Percentiles rank a stretch among this genome's conserved stretches.
These are phyloP conservation scores for Cordyceps tenuipes DNA, from an alignment of 2,329 filamentous ascomycete genomes.

Conservation along the genomic window DNA sequence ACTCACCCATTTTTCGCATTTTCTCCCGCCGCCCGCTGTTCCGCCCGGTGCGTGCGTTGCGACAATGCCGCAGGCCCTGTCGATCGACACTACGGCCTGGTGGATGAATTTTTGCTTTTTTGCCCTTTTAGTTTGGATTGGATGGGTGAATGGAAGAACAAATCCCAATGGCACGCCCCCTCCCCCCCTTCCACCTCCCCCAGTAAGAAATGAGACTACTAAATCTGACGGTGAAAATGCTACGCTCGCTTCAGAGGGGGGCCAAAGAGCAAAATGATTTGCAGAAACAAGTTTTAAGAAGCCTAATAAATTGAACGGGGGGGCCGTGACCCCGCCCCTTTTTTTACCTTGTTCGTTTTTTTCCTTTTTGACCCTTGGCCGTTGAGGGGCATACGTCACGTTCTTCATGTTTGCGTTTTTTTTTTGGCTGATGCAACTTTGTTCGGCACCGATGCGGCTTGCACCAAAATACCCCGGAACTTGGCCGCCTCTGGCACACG, in stretches of 20 bases:
- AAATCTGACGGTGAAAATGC: neutral
- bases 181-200: no score
- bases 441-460: neutral
- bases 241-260: neutral
- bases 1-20: no score
- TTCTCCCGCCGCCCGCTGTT: neutral
- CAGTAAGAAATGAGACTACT: neutral
- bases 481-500: neutral
- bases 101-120: neutral
- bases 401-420: no score
- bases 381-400: neutral
- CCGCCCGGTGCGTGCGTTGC: neutral
- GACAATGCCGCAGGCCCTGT: slow-evolving; percentile 8
- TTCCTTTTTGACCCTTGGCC: neutral
- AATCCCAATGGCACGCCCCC: no score
- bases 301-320: neutral
- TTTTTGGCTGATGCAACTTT: neutral
- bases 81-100: slow-evolving; percentile 3
- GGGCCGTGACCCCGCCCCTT: neutral
- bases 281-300: slow-evolving; percentile 10
- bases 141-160: neutral
- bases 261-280: slow-evolving; percentile 7
- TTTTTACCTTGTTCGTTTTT: neutral
- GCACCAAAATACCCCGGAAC: neutral
- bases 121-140: neutral